phyloP scores from a whole-genome alignment of 345 rosid species.

The Limnanthes douglasii region DNA sequence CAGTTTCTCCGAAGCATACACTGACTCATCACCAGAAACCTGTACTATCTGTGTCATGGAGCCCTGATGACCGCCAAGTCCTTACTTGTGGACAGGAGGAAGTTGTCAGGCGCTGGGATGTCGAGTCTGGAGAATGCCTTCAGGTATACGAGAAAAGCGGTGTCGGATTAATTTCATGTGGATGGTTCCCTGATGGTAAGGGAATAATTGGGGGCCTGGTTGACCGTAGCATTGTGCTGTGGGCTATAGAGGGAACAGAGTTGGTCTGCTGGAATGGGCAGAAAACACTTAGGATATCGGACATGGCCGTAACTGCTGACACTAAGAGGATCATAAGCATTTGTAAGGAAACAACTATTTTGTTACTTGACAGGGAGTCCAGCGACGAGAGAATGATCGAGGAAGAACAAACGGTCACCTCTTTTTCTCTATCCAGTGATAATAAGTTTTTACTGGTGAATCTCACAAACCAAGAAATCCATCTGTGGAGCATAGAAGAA shows the following conservation, averaged over 20 bases:
- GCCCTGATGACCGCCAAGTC: conserved; percentile 41
- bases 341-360: conserved; percentile 33
- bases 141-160: conserved; percentile 36
- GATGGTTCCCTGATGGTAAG: conserved; percentile 45
- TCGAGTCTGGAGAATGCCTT: conserved; percentile 37
- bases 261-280: conserved; percentile 60
- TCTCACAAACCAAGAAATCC: conserved; percentile 56
- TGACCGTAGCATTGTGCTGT: conserved; percentile 49
- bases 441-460: conserved; percentile 39
- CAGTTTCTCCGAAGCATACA: conserved; percentile 29
- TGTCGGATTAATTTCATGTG: conserved; percentile 47
- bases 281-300: conserved; percentile 38
- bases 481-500: conserved; percentile 55
- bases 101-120: conserved; percentile 51
- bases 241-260: conserved; percentile 63
- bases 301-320: conserved; percentile 48
- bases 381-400: conserved; percentile 35
- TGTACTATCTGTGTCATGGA: conserved; percentile 45
- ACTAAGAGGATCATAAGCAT: conserved; percentile 47
- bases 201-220: conserved; percentile 40
- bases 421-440: conserved; percentile 52
- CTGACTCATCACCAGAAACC: conserved; percentile 41
- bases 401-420: conserved; percentile 48
- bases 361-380: conserved; percentile 43
- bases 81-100: conserved; percentile 65